A percentile compares a stretch with the other conserved stretches of the same genome.
phyloP scores from a whole-genome alignment of 306 rosid species.

The Rosa chinensis region DNA sequence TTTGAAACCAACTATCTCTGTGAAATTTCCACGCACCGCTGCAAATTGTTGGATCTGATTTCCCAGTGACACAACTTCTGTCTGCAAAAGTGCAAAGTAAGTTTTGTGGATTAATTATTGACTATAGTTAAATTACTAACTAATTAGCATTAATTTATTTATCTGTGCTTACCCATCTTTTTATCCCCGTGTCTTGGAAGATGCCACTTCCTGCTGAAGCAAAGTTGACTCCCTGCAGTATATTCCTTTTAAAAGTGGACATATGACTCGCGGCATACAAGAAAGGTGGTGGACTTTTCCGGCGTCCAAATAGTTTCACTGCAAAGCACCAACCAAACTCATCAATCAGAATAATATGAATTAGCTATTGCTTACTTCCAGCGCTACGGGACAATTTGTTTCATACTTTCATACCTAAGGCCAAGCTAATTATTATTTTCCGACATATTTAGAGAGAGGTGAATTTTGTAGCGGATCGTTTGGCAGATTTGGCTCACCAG shows the following conservation, averaged over 20 bases:
- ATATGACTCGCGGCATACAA: slow-evolving; percentile 13
- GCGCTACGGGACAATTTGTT: not conserved
- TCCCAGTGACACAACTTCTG: slow-evolving; percentile 31
- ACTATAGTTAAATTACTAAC: not conserved
- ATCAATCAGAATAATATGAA: not conserved
- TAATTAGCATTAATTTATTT: not conserved
- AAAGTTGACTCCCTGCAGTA: slow-evolving; percentile 47
- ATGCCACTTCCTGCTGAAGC: slow-evolving; percentile 57
- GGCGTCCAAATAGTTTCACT: slow-evolving; percentile 41
- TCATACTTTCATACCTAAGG: no score
- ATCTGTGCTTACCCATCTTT: not conserved
- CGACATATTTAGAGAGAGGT: no score
- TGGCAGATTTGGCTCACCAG: no score
- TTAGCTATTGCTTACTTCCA: not conserved
- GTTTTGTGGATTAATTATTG: not conserved
- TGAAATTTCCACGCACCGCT: slow-evolving; percentile 21
- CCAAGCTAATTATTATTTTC: no score
- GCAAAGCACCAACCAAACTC: not conserved
- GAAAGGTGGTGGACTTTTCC: slow-evolving; percentile 53
- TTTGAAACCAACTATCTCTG: slow-evolving; percentile 14
- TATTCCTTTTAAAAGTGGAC: slow-evolving; percentile 24
- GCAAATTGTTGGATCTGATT: slow-evolving; percentile 48
- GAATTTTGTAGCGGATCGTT: no score
- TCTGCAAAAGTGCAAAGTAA: slow-evolving; percentile 24
- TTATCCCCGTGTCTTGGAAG: slow-evolving; percentile 35